Conservation (phyloP, 306 rosid species). For the Sechiopsis laciniata region DNA sequence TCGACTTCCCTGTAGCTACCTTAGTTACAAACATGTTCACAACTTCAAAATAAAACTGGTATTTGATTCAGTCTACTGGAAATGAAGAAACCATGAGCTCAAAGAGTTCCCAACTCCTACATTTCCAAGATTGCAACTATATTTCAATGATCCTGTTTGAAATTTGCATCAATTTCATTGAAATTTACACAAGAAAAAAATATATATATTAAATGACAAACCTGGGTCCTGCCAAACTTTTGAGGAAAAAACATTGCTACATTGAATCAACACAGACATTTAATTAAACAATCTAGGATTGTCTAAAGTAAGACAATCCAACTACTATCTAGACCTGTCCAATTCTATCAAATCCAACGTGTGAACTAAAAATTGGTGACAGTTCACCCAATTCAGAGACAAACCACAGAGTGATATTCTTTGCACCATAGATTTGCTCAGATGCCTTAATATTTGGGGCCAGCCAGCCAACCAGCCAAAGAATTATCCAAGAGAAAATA, state of each 20-base stretch:
- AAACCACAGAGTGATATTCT: not conserved
- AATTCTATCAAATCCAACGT: not conserved
- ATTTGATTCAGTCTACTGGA: not conserved
- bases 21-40: not conserved
- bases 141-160: not conserved
- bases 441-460: not conserved
- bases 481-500: not conserved
- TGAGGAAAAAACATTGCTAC: not conserved
- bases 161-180: not conserved
- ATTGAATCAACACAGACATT: not conserved
- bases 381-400: constrained; percentile 8
- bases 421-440: not conserved
- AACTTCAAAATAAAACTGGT: not conserved
- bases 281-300: constrained; percentile 1
- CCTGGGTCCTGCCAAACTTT: not conserved
- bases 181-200: not conserved
- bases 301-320: not conserved
- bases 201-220: not conserved
- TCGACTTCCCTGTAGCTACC: too few relatives aligned
- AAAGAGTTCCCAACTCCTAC: not conserved
- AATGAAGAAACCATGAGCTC: not conserved
- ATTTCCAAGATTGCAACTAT: not conserved
- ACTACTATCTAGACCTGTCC: not conserved
- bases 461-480: too few relatives aligned
- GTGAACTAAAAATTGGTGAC: not conserved